phyloP scores from a whole-genome alignment of 495 filamentous ascomycete genomes.

The Neurospora sublineolata region DNA sequence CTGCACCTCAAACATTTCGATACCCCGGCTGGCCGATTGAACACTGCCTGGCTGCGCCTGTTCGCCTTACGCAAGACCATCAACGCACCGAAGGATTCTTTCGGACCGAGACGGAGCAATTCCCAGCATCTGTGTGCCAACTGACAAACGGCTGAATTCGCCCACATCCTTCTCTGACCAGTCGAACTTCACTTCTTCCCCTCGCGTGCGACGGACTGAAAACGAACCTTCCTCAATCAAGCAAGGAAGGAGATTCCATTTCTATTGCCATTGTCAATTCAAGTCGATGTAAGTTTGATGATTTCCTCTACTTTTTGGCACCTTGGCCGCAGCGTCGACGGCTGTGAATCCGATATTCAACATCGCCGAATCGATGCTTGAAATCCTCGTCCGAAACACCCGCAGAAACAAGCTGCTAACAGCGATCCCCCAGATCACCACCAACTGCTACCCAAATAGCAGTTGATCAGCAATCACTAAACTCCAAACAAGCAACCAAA shows the following conservation, averaged over 20 bases:
- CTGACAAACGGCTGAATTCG: background rate
- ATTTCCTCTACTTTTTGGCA: background rate
- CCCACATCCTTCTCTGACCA: background rate
- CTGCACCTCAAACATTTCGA: background rate
- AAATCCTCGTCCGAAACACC: background rate
- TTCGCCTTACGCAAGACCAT: background rate
- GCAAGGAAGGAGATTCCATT: background rate
- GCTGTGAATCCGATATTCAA: background rate
- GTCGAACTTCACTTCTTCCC: background rate
- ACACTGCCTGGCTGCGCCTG: background rate
- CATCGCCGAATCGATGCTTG: background rate
- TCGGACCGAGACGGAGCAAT: background rate
- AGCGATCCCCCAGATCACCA: background rate
- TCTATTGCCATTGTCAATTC: background rate
- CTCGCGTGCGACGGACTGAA: background rate
- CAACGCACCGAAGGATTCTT: background rate
- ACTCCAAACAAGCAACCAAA: background rate
- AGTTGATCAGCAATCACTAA: background rate
- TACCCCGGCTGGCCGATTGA: background rate
- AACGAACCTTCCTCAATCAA: background rate
- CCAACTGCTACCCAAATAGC: background rate
- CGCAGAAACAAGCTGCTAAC: background rate
- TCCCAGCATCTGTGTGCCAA: background rate
- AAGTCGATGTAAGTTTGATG: background rate
- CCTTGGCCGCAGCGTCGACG: background rate